Percentiles rank a stretch among this genome's conserved stretches.
Evolutionary conservation across 257 asterid species (phyloP).

Genomic region (Solanum paucissectum): DNA sequence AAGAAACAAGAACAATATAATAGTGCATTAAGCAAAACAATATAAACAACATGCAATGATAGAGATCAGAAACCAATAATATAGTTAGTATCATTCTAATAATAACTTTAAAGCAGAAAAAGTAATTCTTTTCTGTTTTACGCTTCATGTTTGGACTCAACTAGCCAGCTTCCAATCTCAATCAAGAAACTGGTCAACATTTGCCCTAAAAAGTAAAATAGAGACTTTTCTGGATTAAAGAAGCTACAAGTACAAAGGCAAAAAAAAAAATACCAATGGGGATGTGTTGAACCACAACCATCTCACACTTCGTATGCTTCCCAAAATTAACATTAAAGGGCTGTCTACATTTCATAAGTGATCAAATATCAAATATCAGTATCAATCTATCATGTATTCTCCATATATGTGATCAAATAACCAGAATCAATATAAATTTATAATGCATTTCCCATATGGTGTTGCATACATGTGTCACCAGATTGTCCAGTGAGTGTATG

Average conservation of each 20-base stretch:
- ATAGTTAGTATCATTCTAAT: neutral
- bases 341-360: neutral
- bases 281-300: neutral
- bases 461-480: too few relatives aligned
- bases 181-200: neutral
- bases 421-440: too few relatives aligned
- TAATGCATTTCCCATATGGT: too few relatives aligned
- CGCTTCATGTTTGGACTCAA: neutral
- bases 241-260: neutral
- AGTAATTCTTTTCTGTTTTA: neutral
- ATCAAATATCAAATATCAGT: neutral
- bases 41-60: too few relatives aligned
- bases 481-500: too few relatives aligned
- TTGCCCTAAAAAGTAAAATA: neutral
- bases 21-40: too few relatives aligned
- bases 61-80: too few relatives aligned
- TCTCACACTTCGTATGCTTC: neutral
- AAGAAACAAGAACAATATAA: too few relatives aligned
- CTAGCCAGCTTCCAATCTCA: neutral
- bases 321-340: neutral
- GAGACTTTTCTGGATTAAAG: neutral
- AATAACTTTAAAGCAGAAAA: neutral
- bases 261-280: neutral
- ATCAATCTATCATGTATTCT: neutral
- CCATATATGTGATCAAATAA: too few relatives aligned